These are phyloP conservation scores for Phytophthora pisi DNA, from an alignment of 352 stramenopile species.

Conservation along the genomic window DNA sequence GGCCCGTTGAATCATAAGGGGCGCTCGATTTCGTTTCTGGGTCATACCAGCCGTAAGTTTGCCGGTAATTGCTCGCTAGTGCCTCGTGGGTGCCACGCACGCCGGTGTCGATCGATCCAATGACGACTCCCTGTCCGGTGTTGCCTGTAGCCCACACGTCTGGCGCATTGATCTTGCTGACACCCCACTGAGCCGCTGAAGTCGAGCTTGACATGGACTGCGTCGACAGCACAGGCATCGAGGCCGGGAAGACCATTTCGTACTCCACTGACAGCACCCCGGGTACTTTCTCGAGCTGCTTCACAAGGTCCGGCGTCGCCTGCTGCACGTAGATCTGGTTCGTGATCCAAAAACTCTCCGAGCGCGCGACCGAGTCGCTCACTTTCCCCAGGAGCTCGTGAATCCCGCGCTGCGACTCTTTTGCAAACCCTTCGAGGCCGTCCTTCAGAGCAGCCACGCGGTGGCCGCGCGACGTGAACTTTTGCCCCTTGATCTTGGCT, in stretches of 20 bases:
- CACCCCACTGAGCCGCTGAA: slow-evolving; percentile 49
- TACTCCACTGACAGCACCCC: slow-evolving; percentile 44
- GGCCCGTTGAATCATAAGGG: slow-evolving; percentile 57
- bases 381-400: slow-evolving; percentile 33
- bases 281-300: slow-evolving; percentile 47
- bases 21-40: slow-evolving; percentile 36
- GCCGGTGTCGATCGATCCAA: slow-evolving; percentile 70
- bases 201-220: slow-evolving; percentile 36
- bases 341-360: slow-evolving; percentile 65
- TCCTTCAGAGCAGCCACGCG: slow-evolving; percentile 40
- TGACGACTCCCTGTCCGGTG: slow-evolving; percentile 53
- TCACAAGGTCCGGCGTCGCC: slow-evolving; percentile 49
- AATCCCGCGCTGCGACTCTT: slow-evolving; percentile 41
- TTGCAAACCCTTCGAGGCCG: slow-evolving; percentile 42
- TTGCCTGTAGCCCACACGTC: slow-evolving; percentile 55
- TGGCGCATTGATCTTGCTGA: slow-evolving; percentile 56
- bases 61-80: slow-evolving; percentile 46
- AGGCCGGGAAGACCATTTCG: slow-evolving; percentile 50
- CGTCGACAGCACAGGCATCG: slow-evolving; percentile 39
- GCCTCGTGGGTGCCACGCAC: slow-evolving; percentile 55
- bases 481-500: slow-evolving; percentile 34
- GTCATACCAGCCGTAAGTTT: slow-evolving; percentile 67
- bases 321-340: slow-evolving; percentile 64
- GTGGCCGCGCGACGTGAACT: slow-evolving; percentile 42
- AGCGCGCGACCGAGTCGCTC: slow-evolving; percentile 26